Evolutionary conservation across 139 green algal genomes (phyloP).

Genomic region (Diplosphaera chodatii): DNA sequence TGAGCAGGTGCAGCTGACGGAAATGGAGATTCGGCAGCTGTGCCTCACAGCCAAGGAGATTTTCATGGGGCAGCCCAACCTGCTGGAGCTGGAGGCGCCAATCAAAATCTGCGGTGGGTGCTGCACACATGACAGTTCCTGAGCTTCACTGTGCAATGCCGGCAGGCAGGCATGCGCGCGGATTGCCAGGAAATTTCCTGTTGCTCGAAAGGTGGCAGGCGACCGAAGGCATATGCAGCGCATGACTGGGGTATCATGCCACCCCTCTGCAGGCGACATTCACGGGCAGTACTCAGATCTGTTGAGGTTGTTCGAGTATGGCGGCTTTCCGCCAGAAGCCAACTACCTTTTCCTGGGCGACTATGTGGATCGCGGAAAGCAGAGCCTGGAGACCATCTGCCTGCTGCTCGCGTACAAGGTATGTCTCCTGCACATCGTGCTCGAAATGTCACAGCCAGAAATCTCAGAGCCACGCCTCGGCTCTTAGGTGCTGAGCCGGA

Average conservation of each 20-base stretch:
- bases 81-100: conserved; percentile 96
- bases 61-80: conserved; percentile 94
- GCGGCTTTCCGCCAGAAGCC: conserved; percentile 95
- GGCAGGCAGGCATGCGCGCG: too few species aligned
- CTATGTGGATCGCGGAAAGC: conserved; percentile 99
- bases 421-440: too few species aligned
- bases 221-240: too few species aligned
- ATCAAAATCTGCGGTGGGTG: conserved; percentile 99
- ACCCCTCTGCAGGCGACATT: too few species aligned
- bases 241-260: too few species aligned
- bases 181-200: too few species aligned
- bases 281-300: conserved; percentile 98
- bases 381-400: conserved; percentile 98
- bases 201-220: too few species aligned
- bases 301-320: conserved; percentile 98
- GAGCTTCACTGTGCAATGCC: too few species aligned
- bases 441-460: too few species aligned
- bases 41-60: conserved; percentile 91
- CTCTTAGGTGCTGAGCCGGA: too few species aligned
- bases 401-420: conserved; percentile 98
- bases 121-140: too few species aligned
- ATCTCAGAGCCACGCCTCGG: too few species aligned
- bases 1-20: conserved; percentile 88
- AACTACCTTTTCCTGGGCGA: conserved; percentile 99
- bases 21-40: conserved; percentile 83